These are phyloP conservation scores for Pseudognaphalium luteoalbum DNA, from an alignment of 129 eudicot genomes.

Conservation along the genomic window DNA sequence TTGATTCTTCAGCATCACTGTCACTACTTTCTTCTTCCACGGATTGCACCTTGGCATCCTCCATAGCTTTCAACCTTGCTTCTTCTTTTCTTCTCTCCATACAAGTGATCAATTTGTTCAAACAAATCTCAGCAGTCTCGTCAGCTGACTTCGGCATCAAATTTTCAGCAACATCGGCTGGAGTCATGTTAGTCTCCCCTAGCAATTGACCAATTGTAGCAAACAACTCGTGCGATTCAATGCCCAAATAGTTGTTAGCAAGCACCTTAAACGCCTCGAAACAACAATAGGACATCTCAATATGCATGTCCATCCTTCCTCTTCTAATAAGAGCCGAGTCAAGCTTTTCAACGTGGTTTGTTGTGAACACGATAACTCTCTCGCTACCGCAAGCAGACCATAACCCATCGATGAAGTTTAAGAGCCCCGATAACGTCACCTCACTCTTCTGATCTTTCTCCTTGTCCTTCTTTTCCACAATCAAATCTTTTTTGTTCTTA, in stretches of 20 bases:
- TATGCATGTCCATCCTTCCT: slow-evolving; percentile 56
- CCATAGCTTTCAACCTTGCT: slow-evolving; percentile 36
- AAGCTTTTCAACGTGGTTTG: slow-evolving; percentile 51
- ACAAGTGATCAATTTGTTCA: slow-evolving; percentile 37
- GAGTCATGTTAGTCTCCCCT: slow-evolving; percentile 42
- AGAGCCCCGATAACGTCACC: slow-evolving; percentile 47
- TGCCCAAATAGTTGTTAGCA: slow-evolving; percentile 33
- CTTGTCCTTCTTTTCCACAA: slow-evolving; percentile 21
- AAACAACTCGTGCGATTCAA: slow-evolving; percentile 34
- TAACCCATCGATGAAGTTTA: slow-evolving; percentile 51
- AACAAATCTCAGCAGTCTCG: slow-evolving; percentile 37
- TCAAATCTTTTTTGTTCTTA: slow-evolving; percentile 11
- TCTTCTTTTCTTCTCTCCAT: slow-evolving; percentile 38
- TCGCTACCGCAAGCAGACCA: slow-evolving; percentile 56
- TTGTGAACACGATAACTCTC: slow-evolving; percentile 47
- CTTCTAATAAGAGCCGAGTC: slow-evolving; percentile 54
- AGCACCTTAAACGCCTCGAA: slow-evolving; percentile 46
- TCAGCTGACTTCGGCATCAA: slow-evolving; percentile 49
- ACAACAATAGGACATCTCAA: slow-evolving; percentile 46
- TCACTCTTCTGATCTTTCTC: slow-evolving; percentile 26
- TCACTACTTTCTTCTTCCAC: background rate
- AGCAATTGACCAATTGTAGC: slow-evolving; percentile 20
- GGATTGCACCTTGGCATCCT: slow-evolving; percentile 28
- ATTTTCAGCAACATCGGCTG: slow-evolving; percentile 59
- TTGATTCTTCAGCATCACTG: no score